Evolutionary conservation across 176 grass and related monocot species (phyloP).

Genomic region (Oryza meyeriana): DNA sequence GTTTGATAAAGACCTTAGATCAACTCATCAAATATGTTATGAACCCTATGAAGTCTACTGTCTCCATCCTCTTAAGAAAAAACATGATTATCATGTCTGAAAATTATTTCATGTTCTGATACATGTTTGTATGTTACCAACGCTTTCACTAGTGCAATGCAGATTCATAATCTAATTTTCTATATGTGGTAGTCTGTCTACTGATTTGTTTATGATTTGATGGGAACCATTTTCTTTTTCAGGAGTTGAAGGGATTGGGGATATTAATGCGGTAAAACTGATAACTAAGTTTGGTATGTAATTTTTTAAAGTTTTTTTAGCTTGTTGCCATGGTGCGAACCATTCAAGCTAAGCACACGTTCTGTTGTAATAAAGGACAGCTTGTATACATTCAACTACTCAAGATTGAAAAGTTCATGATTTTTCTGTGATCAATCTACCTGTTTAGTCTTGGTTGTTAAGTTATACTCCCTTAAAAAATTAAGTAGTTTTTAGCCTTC

Average conservation of each 20-base stretch:
- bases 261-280: constrained; percentile 75
- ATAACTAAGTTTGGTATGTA: constrained; percentile 88
- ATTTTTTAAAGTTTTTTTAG: constrained; percentile 3
- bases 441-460: constrained; percentile 27
- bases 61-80: background rate
- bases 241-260: constrained; percentile 96
- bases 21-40: background rate
- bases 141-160: constrained; percentile 5
- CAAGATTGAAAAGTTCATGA: background rate
- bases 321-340: background rate
- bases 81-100: background rate
- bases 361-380: constrained; percentile 8
- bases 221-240: constrained; percentile 31
- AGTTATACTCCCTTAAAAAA: background rate
- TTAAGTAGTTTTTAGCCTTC: background rate
- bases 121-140: background rate
- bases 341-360: constrained; percentile 10
- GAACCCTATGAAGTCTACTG: background rate
- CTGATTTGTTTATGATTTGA: background rate
- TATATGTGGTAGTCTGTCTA: background rate
- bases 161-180: constrained; percentile 12
- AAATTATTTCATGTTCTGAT: background rate
- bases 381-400: background rate
- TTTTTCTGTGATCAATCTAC: constrained; percentile 1
- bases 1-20: background rate